Base-by-base conservation (phyloP, 2,329 filamentous ascomycete genomes). In the Plenodomus tracheiphilus region DNA sequence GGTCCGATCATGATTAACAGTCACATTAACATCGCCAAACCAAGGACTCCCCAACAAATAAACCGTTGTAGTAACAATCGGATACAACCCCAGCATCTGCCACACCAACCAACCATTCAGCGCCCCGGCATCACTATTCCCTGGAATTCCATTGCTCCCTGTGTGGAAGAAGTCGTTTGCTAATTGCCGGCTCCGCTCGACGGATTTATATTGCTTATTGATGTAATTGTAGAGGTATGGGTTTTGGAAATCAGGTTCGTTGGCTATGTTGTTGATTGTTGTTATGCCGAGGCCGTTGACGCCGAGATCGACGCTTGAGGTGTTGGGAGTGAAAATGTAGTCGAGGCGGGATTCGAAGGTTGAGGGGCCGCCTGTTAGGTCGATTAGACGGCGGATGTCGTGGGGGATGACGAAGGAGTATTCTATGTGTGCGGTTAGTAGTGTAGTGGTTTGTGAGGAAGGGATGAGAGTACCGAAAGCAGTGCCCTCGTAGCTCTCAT, bases 21-120 rank as follows among this genome's bases (percentile, higher is more conserved):
- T 71, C 8, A 73, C 60, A 32, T 74, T 71, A 41, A 73, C 62
- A 13, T 72, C 68, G 0, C 58, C 52, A 46, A 79, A 80, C 70
- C 76, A 77, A 0, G 77, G 77, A 10, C 73, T 75, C 4, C 72
- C 72, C 1, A 79, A 59, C 3, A 80, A 64, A 56, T 80, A 80
- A 0, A 77, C 68, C 0, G 76, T 73, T 18, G 79, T 77, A 0
- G 76, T 78, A 19, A 77, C 75, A 2, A 80, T 66, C 0, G 77
- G 77, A 53, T 78, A 80, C 9, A 79, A 53, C 0, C 79, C 78
- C 0, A 81, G 54, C 63, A 81, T 75, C 47, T 79, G 74, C 74
- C 76, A 81, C 0, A 81, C 55, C 2, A 80, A 64, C 79, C 78
- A 81, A 38, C 74, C 77, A 37, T 79, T 77, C 54, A 81, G 62